A percentile compares a stretch with the other conserved stretches of the same genome.
Evolutionary conservation across 495 filamentous ascomycete genomes (phyloP).

Genomic region (Penicillium coprophilum): DNA sequence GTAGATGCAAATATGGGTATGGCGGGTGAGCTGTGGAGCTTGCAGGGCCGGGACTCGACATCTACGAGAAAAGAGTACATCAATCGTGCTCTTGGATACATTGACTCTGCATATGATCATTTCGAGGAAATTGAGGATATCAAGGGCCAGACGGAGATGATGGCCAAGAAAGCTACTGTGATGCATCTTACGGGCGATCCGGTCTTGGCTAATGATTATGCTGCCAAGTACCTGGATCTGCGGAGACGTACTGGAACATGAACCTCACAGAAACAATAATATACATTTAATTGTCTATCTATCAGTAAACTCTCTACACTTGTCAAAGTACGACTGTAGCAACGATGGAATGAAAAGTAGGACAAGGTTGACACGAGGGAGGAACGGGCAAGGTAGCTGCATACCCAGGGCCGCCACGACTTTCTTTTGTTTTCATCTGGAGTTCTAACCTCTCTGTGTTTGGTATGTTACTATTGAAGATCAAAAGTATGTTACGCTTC

Average conservation of each 20-base stretch:
- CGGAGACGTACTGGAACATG: conserved; percentile 34
- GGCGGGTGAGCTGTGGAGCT: conserved; percentile 54
- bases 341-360: too few relatives aligned
- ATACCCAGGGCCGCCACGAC: too few relatives aligned
- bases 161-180: conserved; percentile 82
- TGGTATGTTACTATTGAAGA: background rate
- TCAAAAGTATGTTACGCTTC: background rate
- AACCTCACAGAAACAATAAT: background rate
- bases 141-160: conserved; percentile 73
- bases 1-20: conserved; percentile 83
- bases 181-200: conserved; percentile 73
- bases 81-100: conserved; percentile 61
- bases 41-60: conserved; percentile 24
- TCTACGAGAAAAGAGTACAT: conserved; percentile 56
- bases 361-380: too few relatives aligned
- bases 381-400: too few relatives aligned
- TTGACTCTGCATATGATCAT: conserved; percentile 66
- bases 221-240: conserved; percentile 65
- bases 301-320: too few relatives aligned
- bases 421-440: too few relatives aligned
- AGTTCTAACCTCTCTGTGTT: background rate
- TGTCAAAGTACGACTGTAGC: too few relatives aligned
- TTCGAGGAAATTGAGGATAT: conserved; percentile 74
- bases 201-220: conserved; percentile 71
- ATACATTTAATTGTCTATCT: background rate